Conservation (phyloP, 164 flowering plant species). For the Macadamia tetraphylla region DNA sequence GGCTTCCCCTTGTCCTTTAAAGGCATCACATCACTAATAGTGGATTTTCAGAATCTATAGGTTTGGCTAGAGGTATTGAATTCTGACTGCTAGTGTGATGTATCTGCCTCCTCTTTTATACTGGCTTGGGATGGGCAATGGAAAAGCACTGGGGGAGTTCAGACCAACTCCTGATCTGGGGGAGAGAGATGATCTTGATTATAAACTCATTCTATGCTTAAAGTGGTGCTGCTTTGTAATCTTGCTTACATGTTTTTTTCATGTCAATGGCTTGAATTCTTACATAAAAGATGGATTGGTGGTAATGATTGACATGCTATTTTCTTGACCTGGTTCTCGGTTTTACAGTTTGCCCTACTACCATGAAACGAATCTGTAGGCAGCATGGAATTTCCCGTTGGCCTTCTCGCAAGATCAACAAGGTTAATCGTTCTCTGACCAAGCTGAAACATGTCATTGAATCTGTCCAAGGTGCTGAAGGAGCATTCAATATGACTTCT, state of each 20-base stretch:
- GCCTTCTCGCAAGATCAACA: slow-evolving; percentile 98
- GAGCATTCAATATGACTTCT: slow-evolving; percentile 53
- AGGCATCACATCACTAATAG: no score
- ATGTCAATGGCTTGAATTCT: neutral
- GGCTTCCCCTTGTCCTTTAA: no score
- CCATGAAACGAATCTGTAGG: slow-evolving; percentile 98
- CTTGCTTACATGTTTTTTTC: no score
- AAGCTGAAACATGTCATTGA: slow-evolving; percentile 88
- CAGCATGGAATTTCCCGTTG: slow-evolving; percentile 95
- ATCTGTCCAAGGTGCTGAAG: slow-evolving; percentile 85
- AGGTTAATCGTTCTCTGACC: slow-evolving; percentile 86
- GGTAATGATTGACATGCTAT: neutral
- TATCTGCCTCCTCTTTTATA: no score
- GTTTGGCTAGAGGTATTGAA: no score
- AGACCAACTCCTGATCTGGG: no score
- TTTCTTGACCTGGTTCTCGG: slow-evolving; percentile 13
- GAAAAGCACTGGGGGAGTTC: no score
- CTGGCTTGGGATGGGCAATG: no score
- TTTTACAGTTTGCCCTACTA: slow-evolving; percentile 89
- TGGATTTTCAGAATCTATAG: no score
- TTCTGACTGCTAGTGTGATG: no score
- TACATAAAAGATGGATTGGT: slow-evolving; percentile 2
- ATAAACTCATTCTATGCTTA: slow-evolving; percentile 32
- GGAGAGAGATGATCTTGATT: slow-evolving; percentile 78
- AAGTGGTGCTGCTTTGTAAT: neutral